These are phyloP conservation scores for Rubroboletus satanas DNA, from an alignment of 768 basidiomycete genomes.

Conservation along the genomic window DNA sequence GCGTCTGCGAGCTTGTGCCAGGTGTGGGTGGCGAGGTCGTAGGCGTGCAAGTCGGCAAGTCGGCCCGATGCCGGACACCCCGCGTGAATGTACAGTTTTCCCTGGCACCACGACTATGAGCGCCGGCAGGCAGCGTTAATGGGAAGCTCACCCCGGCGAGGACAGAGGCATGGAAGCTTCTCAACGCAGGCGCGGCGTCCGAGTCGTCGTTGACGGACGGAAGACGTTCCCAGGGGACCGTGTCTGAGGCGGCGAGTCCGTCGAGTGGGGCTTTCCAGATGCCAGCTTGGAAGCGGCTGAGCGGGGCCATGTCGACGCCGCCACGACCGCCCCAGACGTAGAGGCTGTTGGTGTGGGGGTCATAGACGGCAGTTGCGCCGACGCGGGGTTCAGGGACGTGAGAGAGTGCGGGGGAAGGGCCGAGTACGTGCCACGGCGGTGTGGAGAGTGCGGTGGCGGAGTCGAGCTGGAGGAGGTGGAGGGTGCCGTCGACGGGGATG, in stretches of 20 bases:
- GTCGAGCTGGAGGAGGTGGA: slow-evolving; percentile 27
- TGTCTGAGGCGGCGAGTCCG: not conserved
- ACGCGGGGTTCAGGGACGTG: slow-evolving; percentile 20
- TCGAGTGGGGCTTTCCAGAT: slow-evolving; percentile 27
- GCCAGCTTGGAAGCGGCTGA: slow-evolving; percentile 28
- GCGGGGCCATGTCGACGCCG: slow-evolving; percentile 37
- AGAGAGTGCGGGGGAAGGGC: slow-evolving; percentile 14
- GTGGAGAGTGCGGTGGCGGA: not conserved
- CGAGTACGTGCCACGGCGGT: slow-evolving; percentile 16
- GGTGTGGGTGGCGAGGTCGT: slow-evolving; percentile 24
- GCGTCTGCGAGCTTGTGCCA: slow-evolving; percentile 36
- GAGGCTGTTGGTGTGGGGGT: slow-evolving; percentile 18
- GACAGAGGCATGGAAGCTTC: slow-evolving; percentile 37
- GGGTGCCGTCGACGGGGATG: slow-evolving; percentile 36
- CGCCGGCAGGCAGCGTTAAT: too few species aligned
- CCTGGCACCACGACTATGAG: slow-evolving; percentile 17
- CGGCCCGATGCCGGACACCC: slow-evolving; percentile 39
- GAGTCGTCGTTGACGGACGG: slow-evolving; percentile 24
- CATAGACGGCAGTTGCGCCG: slow-evolving; percentile 21
- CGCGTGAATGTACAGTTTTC: slow-evolving; percentile 37
- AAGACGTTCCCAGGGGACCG: slow-evolving; percentile 31
- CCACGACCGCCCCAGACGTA: slow-evolving; percentile 48
- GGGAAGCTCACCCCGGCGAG: slow-evolving; percentile 27
- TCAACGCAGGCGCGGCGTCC: slow-evolving; percentile 28
- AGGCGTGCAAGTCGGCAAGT: slow-evolving; percentile 33